phyloP scores from a whole-genome alignment of 2,329 filamentous ascomycete genomes.

The Aspergillus aculeatinus region DNA sequence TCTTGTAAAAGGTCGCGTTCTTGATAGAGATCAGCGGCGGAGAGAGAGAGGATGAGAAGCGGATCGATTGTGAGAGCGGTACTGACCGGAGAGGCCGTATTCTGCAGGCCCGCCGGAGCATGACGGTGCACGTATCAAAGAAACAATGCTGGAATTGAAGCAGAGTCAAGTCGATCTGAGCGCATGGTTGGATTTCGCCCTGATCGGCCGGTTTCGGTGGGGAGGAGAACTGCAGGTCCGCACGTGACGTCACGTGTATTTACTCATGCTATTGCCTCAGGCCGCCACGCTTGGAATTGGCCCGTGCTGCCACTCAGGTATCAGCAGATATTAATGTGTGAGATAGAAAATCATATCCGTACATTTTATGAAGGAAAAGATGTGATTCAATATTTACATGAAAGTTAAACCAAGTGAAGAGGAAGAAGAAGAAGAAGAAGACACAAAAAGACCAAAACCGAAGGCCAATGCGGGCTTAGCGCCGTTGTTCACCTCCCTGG shows the following conservation, averaged over 20 bases:
- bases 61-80: constrained; percentile 11
- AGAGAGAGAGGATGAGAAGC: constrained; percentile 19
- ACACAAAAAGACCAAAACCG: not conserved
- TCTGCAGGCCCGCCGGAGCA: constrained; percentile 28
- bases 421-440: not conserved
- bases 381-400: not conserved
- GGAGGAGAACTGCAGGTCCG: not conserved
- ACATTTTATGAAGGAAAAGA: not conserved
- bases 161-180: not conserved
- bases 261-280: not conserved
- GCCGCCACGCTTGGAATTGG: not conserved
- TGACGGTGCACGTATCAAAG: constrained; percentile 9
- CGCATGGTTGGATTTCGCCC: not conserved
- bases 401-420: not conserved
- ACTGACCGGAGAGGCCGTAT: constrained; percentile 14
- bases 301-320: no score
- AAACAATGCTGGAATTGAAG: not conserved
- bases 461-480: not conserved
- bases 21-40: constrained; percentile 67
- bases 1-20: constrained; percentile 80
- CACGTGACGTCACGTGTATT: not conserved
- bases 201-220: not conserved
- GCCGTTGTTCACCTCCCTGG: constrained; percentile 9
- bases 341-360: no score
- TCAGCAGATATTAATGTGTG: no score